Conservation (phyloP, 345 rosid genomes). For the Citrus sp. region DNA sequence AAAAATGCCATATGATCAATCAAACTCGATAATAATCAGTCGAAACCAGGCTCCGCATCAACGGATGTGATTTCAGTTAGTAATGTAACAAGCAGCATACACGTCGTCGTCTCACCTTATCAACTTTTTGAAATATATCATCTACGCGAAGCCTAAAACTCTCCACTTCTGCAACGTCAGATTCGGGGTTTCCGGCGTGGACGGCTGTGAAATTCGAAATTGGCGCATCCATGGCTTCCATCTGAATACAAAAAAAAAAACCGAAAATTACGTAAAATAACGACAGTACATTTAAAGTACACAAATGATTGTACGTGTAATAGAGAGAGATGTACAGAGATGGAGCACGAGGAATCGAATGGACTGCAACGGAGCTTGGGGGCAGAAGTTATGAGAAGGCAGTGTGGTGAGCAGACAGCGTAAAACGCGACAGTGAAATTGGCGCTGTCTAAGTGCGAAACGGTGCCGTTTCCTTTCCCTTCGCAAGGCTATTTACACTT, state of each 20-base stretch:
- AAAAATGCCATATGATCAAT: neutral
- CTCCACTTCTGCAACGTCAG: slow-evolving; percentile 29
- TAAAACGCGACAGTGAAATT: neutral
- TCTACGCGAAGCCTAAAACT: slow-evolving; percentile 45
- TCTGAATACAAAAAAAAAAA: slow-evolving; percentile 8
- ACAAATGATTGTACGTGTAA: neutral
- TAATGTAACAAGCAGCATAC: neutral
- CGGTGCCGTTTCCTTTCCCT: neutral
- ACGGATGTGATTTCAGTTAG: neutral
- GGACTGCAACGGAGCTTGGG: neutral
- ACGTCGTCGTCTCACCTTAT: slow-evolving; percentile 38
- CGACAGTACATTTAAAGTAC: neutral
- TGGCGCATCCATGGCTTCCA: slow-evolving; percentile 30
- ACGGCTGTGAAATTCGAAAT: slow-evolving; percentile 8
- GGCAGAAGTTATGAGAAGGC: neutral
- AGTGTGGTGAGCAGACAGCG: neutral
- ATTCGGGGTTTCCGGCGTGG: slow-evolving; percentile 20
- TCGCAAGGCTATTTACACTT: no score
- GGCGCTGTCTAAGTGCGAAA: neutral
- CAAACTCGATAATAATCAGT: neutral
- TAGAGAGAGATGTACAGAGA: neutral
- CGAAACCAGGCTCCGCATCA: neutral
- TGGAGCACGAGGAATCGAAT: neutral
- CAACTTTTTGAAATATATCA: slow-evolving; percentile 52
- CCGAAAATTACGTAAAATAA: neutral